A percentile compares a stretch with the other conserved stretches of the same genome.
phyloP scores from a whole-genome alignment of 352 stramenopile genomes.

The Phytophthora tubulina region DNA sequence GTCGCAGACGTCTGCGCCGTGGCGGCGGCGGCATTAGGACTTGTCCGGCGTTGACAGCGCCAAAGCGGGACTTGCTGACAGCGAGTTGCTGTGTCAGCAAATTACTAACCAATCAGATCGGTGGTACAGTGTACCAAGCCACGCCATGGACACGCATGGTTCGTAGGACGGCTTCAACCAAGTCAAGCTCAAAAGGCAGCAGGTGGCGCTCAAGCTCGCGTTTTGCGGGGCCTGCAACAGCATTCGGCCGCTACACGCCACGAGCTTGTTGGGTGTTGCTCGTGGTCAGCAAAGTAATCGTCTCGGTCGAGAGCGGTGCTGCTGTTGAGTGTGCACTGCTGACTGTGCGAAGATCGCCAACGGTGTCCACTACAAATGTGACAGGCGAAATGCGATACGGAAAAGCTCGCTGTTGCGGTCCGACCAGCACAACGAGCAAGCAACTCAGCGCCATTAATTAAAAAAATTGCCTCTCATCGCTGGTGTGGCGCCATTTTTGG shows the following conservation, averaged over 20 bases:
- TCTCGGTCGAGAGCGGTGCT: background rate
- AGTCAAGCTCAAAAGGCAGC: slow-evolving; percentile 10
- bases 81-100: background rate
- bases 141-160: slow-evolving; percentile 9
- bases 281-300: slow-evolving; percentile 5
- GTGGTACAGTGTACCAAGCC: background rate
- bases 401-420: slow-evolving; percentile 17
- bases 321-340: background rate
- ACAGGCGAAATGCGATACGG: slow-evolving; percentile 31
- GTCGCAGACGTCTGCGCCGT: slow-evolving; percentile 2
- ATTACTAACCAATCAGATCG: slow-evolving; percentile 22
- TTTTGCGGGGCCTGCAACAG: slow-evolving; percentile 5
- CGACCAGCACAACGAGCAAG: slow-evolving; percentile 7
- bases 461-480: background rate
- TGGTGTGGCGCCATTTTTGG: slow-evolving; percentile 15
- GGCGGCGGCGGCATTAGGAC: background rate
- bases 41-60: slow-evolving; percentile 3
- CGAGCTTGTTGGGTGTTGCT: slow-evolving; percentile 25
- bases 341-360: slow-evolving; percentile 6
- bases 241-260: background rate
- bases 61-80: background rate
- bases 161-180: slow-evolving; percentile 7
- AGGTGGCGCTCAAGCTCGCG: slow-evolving; percentile 11
- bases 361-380: slow-evolving; percentile 15
- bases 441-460: slow-evolving; percentile 10